Percentiles rank a stretch among this genome's conserved stretches.
Evolutionary conservation across 345 rosid genomes (phyloP).

Genomic region (Stellera chamaejasme): DNA sequence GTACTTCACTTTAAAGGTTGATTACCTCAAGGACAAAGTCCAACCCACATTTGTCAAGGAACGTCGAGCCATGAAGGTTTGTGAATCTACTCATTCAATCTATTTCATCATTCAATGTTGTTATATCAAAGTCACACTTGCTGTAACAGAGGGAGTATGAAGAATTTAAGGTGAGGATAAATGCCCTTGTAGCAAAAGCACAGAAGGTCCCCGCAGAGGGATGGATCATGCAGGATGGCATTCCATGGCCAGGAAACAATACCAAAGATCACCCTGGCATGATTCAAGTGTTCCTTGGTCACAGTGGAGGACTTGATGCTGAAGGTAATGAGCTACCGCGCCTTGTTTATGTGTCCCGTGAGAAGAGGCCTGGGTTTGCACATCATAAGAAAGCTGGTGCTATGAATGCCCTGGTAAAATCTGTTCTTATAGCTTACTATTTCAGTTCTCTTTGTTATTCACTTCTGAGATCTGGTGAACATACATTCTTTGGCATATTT

Average conservation of each 20-base stretch:
- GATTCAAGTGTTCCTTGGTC: conserved; percentile 92
- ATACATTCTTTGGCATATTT: conserved; percentile 12
- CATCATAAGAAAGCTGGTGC: conserved; percentile 99
- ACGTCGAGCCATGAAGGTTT: conserved; percentile 94
- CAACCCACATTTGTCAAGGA: conserved; percentile 95
- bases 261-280: conserved; percentile 96
- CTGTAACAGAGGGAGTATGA: conserved; percentile 81
- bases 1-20: conserved; percentile 69
- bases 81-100: background rate
- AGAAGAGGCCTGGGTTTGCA: conserved; percentile 76
- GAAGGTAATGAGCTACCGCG: conserved; percentile 83
- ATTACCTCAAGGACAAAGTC: conserved; percentile 95
- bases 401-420: conserved; percentile 84
- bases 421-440: background rate
- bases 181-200: conserved; percentile 82
- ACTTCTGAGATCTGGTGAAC: background rate
- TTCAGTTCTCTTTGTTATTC: background rate
- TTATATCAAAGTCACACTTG: background rate
- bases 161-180: conserved; percentile 90
- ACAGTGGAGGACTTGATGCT: conserved; percentile 75
- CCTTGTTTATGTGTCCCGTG: conserved; percentile 82
- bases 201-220: conserved; percentile 79
- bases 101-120: background rate
- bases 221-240: conserved; percentile 98
- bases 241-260: conserved; percentile 99